A percentile compares a stretch with the other conserved stretches of the same genome.
Evolutionary conservation across 805 yeast genomes (phyloP).

Genomic region (Ogataea neopini): DNA sequence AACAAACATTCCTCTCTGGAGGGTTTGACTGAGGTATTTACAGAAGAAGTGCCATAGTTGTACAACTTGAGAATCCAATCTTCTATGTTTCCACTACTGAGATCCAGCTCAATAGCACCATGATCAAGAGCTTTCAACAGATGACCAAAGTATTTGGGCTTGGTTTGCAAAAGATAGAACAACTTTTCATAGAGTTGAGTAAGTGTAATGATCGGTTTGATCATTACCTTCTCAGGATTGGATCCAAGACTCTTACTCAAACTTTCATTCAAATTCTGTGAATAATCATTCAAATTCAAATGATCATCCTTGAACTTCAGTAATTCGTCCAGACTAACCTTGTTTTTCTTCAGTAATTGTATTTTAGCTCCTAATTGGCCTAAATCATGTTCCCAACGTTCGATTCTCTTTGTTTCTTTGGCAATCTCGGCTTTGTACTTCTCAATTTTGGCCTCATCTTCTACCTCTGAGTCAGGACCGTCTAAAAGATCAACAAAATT

Average conservation of each 20-base stretch:
- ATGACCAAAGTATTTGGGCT: constrained; percentile 67
- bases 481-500: constrained; percentile 72
- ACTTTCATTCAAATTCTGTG: constrained; percentile 27
- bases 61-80: constrained; percentile 38
- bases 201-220: constrained; percentile 48
- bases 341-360: constrained; percentile 74
- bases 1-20: constrained; percentile 72
- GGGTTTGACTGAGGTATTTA: constrained; percentile 29
- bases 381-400: constrained; percentile 68
- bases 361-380: constrained; percentile 78
- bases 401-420: constrained; percentile 68
- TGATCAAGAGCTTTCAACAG: constrained; percentile 42
- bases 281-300: constrained; percentile 30
- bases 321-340: constrained; percentile 74
- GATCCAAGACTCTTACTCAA: constrained; percentile 25
- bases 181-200: constrained; percentile 73
- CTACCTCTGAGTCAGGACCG: constrained; percentile 65
- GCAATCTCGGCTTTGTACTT: constrained; percentile 66
- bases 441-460: constrained; percentile 70
- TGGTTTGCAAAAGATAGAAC: constrained; percentile 82
- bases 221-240: constrained; percentile 24
- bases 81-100: constrained; percentile 32
- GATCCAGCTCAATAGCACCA: constrained; percentile 17
- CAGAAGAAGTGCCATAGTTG: constrained; percentile 25
- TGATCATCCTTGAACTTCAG: constrained; percentile 39